Base-by-base conservation (phyloP, 2,329 filamentous ascomycete genomes). In the Penicillium sp. region DNA sequence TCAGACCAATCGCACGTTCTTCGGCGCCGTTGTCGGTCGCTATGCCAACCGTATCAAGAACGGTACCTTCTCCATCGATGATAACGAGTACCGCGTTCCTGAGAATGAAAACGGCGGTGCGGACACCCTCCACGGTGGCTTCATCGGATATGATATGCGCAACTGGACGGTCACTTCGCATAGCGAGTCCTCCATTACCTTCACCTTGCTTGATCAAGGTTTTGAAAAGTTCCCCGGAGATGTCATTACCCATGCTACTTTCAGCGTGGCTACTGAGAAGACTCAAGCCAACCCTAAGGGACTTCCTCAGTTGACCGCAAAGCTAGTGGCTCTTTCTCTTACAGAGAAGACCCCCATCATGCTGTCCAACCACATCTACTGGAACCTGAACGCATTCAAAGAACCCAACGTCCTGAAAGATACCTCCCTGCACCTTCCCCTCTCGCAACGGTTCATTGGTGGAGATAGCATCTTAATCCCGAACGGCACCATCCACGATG, bases 401-500 rank as follows among this genome's bases (percentile, higher is more conserved):
- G 66, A 74, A 26, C 55, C 68, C 4, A 76, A 68, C 28, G 68
- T 80, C 50, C 63, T 80, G 16, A 70, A 80, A 8, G 66, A 79
- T 44, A 79, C 76, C 14, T 72, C 63, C 37, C 57, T 80, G 41
- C 75, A 78, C 41, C 67, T 80, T 61, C 78, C 78, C 5, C 70
- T 79, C 30, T 75, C 77, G 8, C 64, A 67, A 26, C 77, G 80
- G 44, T 75, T 74, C 58, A 73, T 82, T 55, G 73, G 66, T 16
- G 72, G 75, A 11, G 79, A 82, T 72, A 82, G 80, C 58, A 89
- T 90, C 56, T 78, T 90, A 16, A 87, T 92, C 53, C 89, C 89
- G 0, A 91, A 87, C 0, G 89, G 89, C 41, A 83, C 88, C 53
- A 88, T 97, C 61, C 84, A 85, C 37, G 86, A 85, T 0, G 85